Percentiles rank a stretch among this genome's conserved stretches.
Conservation (phyloP, 345 rosid genomes). For the Gynandropsis gynandra region DNA sequence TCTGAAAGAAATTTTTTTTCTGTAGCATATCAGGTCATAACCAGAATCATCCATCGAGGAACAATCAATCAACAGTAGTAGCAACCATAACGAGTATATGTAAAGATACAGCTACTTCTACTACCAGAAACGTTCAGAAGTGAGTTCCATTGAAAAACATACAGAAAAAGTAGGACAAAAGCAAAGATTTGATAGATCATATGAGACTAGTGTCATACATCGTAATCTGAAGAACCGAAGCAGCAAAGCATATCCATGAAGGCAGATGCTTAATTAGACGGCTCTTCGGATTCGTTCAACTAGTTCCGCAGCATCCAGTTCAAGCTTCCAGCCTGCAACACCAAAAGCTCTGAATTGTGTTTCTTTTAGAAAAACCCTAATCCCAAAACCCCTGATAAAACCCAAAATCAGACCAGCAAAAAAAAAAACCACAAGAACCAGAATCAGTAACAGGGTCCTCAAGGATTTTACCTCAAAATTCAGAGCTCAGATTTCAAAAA, state of each 20-base stretch:
- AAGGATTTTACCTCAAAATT: slow-evolving; percentile 24
- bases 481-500: slow-evolving; percentile 22
- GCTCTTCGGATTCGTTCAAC: neutral
- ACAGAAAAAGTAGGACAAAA: neutral
- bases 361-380: slow-evolving; percentile 13
- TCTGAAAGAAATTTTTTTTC: no score
- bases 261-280: neutral
- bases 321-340: slow-evolving; percentile 13
- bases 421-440: neutral
- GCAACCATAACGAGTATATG: neutral
- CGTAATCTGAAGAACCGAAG: slow-evolving; percentile 33
- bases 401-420: slow-evolving; percentile 8
- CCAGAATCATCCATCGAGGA: no score
- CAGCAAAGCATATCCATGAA: slow-evolving; percentile 26
- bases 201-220: slow-evolving; percentile 21
- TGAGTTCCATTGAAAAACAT: no score
- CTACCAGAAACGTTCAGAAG: no score
- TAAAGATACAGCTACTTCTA: neutral
- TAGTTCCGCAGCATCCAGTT: neutral
- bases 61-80: slow-evolving; percentile 12
- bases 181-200: neutral
- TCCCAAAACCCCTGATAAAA: neutral
- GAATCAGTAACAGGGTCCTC: no score
- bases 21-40: no score
- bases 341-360: neutral